phyloP scores from a whole-genome alignment of 1,284 basidiomycete genomes.

The Bjerkandera adusta region DNA sequence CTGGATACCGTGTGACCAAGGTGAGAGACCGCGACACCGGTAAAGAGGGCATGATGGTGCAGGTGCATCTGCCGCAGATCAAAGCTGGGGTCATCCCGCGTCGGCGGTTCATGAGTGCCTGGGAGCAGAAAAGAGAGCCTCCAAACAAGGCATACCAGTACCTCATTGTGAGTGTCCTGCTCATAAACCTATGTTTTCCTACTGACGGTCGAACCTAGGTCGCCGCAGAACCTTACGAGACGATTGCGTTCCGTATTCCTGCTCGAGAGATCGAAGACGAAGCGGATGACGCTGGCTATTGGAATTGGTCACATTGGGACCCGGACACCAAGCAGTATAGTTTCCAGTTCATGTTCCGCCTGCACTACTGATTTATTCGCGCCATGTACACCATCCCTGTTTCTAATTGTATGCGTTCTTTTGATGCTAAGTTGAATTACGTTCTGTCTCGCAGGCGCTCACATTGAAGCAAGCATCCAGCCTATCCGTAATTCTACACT shows the following conservation, averaged over 20 bases:
- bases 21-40: conserved; percentile 76
- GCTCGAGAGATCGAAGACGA: conserved; percentile 97
- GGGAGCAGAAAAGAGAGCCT: conserved; percentile 95
- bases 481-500: no score
- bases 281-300: conserved; percentile 83
- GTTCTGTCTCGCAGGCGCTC: no score
- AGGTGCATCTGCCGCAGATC: conserved; percentile 94
- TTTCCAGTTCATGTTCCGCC: conserved; percentile 92
- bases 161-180: conserved; percentile 64
- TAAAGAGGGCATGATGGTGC: conserved; percentile 94
- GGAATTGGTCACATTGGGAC: conserved; percentile 98
- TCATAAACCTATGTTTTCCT: no score
- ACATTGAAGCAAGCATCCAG: no score
- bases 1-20: conserved; percentile 92
- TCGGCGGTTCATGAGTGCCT: conserved; percentile 95
- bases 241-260: conserved; percentile 96
- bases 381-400: conserved; percentile 9
- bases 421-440: no score
- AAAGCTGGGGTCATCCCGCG: conserved; percentile 85
- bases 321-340: conserved; percentile 94
- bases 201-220: conserved; percentile 53
- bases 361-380: conserved; percentile 45
- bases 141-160: conserved; percentile 98
- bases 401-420: no score
- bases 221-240: conserved; percentile 98